Base-by-base conservation (phyloP, 495 filamentous ascomycete species). In the Parathielavia appendiculata region DNA sequence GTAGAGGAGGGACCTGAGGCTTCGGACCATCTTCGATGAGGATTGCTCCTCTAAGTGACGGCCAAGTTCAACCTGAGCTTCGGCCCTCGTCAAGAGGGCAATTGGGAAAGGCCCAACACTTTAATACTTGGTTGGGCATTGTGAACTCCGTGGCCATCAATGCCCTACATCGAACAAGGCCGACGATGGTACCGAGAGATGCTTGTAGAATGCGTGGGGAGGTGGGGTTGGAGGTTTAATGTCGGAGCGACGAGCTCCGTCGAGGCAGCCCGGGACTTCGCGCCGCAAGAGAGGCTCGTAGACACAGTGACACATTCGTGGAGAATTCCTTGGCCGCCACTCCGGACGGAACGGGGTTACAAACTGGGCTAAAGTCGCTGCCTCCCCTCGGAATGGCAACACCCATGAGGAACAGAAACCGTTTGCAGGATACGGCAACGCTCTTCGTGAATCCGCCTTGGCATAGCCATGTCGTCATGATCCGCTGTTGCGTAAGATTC, bases 221-320 rank as follows among this genome's bases (percentile, higher is more conserved):
- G n/a, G 54, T 48, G 32, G 54, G 54, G 39, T n/a, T 26, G 3
- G 8, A n/a, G 34, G 43, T 6, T 16, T 48, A 39, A 48, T 47
- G 44, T 47, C 54, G 54, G 54, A 56, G 54, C 32, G 10, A 12
- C 11, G 17, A 13, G 54, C 54, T 56, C 54, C 54, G 54, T 5
- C 17, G 8, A 19, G 19, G 9, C 23, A 14, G n/a, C 17, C 43
- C 20, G 43, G 51, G 40, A 6, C 54, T 8, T 39, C 10, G 34
- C 34, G 54, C 54, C 54, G 54, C 26, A 26, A 3, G 26, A 6
- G n/a, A 9, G 8, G 17, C 14, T 20, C 38, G 7, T 8, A 11
- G 48, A 11, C 43, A 39, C 43, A 39, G 4, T 30, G 44, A 11
- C 44, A 11, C 54, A 39, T 47, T 56, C 54, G 43, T 48, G 32